Base-by-base conservation (phyloP, 306 rosid genomes). In the Gastrolobium bilobum region DNA sequence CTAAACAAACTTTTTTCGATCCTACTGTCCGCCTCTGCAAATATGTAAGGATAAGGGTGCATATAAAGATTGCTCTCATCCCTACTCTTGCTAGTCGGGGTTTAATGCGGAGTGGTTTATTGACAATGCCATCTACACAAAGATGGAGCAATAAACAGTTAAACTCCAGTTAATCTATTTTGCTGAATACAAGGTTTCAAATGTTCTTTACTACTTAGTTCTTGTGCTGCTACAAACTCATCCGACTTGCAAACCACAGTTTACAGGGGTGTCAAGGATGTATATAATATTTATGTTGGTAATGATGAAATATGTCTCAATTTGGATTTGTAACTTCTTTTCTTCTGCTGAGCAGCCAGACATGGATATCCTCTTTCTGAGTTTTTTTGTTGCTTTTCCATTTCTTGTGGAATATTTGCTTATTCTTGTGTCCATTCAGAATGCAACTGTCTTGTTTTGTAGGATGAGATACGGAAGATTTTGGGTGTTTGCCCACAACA, bases 401-500 rank as follows among this genome's bases (percentile, higher is more conserved):
- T 52, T 67, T 50, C 54, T 35, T 64, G 56, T 76, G 59, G 37
- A 71, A 31, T 30, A 59, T 59, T 82, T 68, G 37, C 39, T 34
- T 71, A 57, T 73, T 52, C 75, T 34, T 39, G 67, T 68, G 64
- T 47, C 58, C 56, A 78, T 81, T 81, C 66, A 38, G 37, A 48
- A 69, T 78, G 70, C 29, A 43, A 67, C 59, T 58, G 11, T 76
- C 73, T 65, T 78, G 73, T 62, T 63, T 47, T 89, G 85, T 81
- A 95, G 99, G 97, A 92, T 81, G 99, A 95, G 82, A 92, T 95
- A 87, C 95, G 99, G 82, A 92, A 88, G 86, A 88, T 86, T 75
- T 87, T 95, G 85, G 99, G 99, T 63, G 97, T 95, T 61, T 95
- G 99, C 79, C 99, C 99, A 64, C 99, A 95, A 58, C 83, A 88